Conservation (phyloP, 163 green algal species). For the Coccomyxa subellipsoidea region DNA sequence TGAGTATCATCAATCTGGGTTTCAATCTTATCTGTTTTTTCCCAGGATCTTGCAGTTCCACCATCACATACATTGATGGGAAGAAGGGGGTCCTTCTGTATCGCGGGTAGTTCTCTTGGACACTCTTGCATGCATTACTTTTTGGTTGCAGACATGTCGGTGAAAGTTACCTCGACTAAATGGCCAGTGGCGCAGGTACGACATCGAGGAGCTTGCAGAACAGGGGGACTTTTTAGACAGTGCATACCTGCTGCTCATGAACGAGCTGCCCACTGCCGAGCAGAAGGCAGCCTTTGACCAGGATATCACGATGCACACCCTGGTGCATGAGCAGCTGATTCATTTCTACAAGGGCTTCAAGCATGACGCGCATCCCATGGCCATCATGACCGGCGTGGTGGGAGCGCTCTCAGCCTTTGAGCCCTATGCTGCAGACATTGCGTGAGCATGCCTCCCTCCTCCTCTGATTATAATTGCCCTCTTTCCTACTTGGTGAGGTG, state of each 20-base stretch:
- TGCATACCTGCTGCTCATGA: slow-evolving; percentile 62
- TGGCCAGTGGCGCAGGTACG: slow-evolving; percentile 42
- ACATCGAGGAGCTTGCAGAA: slow-evolving; percentile 66
- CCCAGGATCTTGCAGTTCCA: slow-evolving; percentile 58
- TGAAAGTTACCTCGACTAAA: background rate
- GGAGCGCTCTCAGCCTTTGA: slow-evolving; percentile 76
- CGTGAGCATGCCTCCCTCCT: background rate
- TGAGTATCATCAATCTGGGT: no score
- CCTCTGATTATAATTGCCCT: background rate
- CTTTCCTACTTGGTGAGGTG: no score
- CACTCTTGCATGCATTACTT: background rate
- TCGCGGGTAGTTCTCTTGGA: slow-evolving; percentile 33
- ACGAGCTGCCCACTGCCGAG: slow-evolving; percentile 55
- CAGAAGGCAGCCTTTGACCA: slow-evolving; percentile 52
- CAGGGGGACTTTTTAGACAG: slow-evolving; percentile 58
- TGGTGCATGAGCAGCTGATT: slow-evolving; percentile 73
- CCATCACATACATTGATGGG: slow-evolving; percentile 85
- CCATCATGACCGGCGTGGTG: slow-evolving; percentile 70
- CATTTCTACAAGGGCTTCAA: slow-evolving; percentile 47
- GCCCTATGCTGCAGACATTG: slow-evolving; percentile 31
- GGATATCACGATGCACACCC: slow-evolving; percentile 56
- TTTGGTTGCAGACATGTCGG: no score
- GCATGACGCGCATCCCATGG: slow-evolving; percentile 76
- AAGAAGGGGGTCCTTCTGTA: slow-evolving; percentile 78
- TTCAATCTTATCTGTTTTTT: no score